Evolutionary conservation across 148 eudicot genomes (phyloP).

Genomic region (Mesembryanthemum crystallinum): DNA sequence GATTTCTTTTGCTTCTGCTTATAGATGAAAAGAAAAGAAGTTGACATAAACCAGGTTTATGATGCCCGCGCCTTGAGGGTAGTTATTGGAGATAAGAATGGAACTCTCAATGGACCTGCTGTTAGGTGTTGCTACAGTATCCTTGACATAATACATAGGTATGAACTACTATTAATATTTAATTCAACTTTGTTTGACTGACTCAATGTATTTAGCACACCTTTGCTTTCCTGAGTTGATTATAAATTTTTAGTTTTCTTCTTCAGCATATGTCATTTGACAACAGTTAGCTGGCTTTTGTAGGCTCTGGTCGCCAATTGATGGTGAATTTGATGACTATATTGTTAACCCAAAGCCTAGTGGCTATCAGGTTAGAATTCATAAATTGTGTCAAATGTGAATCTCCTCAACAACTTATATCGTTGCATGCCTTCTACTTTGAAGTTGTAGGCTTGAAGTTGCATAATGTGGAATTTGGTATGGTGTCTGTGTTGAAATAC

Average conservation of each 20-base stretch:
- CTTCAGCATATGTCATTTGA: constrained; percentile 7
- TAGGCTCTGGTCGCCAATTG: constrained; percentile 93
- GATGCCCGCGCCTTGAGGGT: constrained; percentile 95
- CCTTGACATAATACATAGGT: constrained; percentile 83
- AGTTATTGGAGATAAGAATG: constrained; percentile 84
- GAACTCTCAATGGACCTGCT: constrained; percentile 87
- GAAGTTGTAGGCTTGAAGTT: background rate
- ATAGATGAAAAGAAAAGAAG: constrained; percentile 89
- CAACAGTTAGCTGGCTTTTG: constrained; percentile 24
- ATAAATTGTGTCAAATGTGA: constrained; percentile 5
- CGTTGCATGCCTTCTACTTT: background rate
- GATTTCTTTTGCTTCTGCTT: constrained; percentile 10
- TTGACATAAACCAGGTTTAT: constrained; percentile 70
- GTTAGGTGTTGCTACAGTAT: constrained; percentile 82
- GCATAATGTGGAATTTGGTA: background rate
- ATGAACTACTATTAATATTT: background rate
- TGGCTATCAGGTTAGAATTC: constrained; percentile 80
- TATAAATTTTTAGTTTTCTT: background rate
- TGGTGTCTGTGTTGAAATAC: background rate
- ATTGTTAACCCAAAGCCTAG: constrained; percentile 94
- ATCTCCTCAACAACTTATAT: background rate
- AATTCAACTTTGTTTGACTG: background rate
- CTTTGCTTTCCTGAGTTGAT: background rate
- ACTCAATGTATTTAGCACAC: background rate
- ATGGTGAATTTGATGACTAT: constrained; percentile 94